Evolutionary conservation across 345 rosid species (phyloP).

Genomic region (Salix viminalis): DNA sequence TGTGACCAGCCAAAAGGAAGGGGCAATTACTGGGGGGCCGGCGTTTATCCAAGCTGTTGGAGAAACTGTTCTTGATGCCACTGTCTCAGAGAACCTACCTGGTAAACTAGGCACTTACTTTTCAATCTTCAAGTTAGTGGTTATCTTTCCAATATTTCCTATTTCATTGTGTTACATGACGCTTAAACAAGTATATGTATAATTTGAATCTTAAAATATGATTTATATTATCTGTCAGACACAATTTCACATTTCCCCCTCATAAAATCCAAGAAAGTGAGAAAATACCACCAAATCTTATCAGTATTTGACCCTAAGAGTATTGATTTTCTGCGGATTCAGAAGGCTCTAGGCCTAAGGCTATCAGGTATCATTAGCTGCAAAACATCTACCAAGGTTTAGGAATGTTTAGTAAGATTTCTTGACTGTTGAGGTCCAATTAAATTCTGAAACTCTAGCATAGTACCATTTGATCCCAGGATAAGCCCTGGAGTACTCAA

Average conservation of each 20-base stretch:
- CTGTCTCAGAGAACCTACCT: slow-evolving; percentile 89
- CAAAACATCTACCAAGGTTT: not conserved
- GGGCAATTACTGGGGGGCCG: slow-evolving; percentile 97
- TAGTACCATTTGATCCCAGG: not conserved
- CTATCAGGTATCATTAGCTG: too few species aligned
- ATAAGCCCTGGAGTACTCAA: not conserved
- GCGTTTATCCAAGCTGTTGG: slow-evolving; percentile 84
- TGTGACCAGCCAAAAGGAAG: slow-evolving; percentile 92
- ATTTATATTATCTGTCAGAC: too few species aligned
- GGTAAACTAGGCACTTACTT: slow-evolving; percentile 38
- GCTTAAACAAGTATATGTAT: too few species aligned
- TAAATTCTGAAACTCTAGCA: not conserved
- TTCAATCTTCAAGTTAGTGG: not conserved
- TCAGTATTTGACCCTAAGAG: too few species aligned
- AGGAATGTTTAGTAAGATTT: not conserved
- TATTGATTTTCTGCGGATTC: not conserved
- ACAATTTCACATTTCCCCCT: too few species aligned
- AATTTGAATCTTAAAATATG: too few species aligned
- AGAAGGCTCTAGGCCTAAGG: not conserved
- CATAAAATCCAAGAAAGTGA: too few species aligned
- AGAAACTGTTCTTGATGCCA: slow-evolving; percentile 78
- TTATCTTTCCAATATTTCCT: not conserved
- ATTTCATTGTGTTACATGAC: not conserved
- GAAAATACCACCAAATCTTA: too few species aligned
- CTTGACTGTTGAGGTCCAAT: not conserved